phyloP scores from a whole-genome alignment of 371 early-diverging fungal species.

The Mortierella sp. region DNA sequence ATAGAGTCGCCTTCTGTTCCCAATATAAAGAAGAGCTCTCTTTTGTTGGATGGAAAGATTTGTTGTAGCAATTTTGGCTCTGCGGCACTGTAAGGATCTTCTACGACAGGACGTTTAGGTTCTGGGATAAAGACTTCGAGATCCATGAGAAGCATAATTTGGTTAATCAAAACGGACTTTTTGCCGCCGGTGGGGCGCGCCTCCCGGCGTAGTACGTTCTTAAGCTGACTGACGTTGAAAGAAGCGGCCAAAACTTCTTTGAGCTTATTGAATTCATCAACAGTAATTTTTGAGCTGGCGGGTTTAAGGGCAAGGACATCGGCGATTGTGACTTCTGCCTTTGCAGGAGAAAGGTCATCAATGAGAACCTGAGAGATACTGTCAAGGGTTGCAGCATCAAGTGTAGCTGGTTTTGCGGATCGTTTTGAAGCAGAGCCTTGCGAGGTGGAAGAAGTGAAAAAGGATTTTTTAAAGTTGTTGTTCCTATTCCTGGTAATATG shows the following conservation, averaged over 20 bases:
- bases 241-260: slow-evolving; percentile 31
- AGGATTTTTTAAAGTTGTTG: background rate
- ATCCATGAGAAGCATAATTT: slow-evolving; percentile 48
- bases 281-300: slow-evolving; percentile 11
- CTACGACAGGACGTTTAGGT: slow-evolving; percentile 20
- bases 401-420: background rate
- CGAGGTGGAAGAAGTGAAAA: slow-evolving; percentile 2
- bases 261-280: slow-evolving; percentile 47
- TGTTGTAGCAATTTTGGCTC: slow-evolving; percentile 20
- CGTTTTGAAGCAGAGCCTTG: background rate
- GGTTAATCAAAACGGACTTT: slow-evolving; percentile 38
- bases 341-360: slow-evolving; percentile 29
- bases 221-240: slow-evolving; percentile 47
- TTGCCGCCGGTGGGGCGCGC: slow-evolving; percentile 27
- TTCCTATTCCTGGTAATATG: slow-evolving; percentile 7
- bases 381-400: slow-evolving; percentile 32
- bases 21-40: slow-evolving; percentile 48
- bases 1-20: slow-evolving; percentile 39
- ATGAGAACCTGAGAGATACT: slow-evolving; percentile 30
- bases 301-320: slow-evolving; percentile 51
- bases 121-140: slow-evolving; percentile 29
- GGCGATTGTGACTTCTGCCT: slow-evolving; percentile 30
- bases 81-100: slow-evolving; percentile 28
- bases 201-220: slow-evolving; percentile 30
- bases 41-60: slow-evolving; percentile 34